Evolutionary conservation across 208 protist genomes (phyloP), one percentile per base, ranked within the genome.

Genomic region (Endotrypanum monterogeii): DNA sequence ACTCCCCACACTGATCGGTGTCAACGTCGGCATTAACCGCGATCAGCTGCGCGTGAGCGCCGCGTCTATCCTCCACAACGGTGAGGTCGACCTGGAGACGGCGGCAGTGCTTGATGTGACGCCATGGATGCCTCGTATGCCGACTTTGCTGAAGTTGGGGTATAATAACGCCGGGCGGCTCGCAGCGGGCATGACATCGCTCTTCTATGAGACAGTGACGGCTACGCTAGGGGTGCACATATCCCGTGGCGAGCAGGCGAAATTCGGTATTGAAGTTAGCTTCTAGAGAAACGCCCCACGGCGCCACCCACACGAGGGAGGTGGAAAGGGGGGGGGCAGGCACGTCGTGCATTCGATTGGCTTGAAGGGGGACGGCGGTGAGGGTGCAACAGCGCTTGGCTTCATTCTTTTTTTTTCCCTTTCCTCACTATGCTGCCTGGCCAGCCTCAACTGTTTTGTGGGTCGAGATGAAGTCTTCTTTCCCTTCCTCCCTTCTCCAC

Each of bases 61-160:
- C 2, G 87, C 91, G n/a, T 79, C 83, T 4, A 93, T 95, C 52
- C 67, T 95, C 20, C 91, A 95, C 66, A 86, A 93, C 41, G 79
- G 78, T 3, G 71, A 78, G 9, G 61, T 80, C 16, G 89, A 95
- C 68, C 82, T 93, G 46, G 87, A 95, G 78, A 72, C 83, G 35
- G 88, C 91, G 35, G 76, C 72, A 32, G 78, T 89, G 71, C 41
- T 89, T 35, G 91, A 95, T 44, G 56, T 75, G 48, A 93, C 87
- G 23, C 82, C 91, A n/a, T 66, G 86, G 60, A 80, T 87, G 67
- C 79, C 79, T 16, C 65, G 65, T 20, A 89, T 80, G 60, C 91
- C 88, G n/a, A 91, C 88, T 12, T 60, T 90, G 68, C 46, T 95
- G 57, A 84, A 86, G 72, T 25, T 95, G 18, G 91, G 91, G 25